Evolutionary conservation across 108 stramenopile species (phyloP).

Genomic region (Pseudonitzschia delicatissima): DNA sequence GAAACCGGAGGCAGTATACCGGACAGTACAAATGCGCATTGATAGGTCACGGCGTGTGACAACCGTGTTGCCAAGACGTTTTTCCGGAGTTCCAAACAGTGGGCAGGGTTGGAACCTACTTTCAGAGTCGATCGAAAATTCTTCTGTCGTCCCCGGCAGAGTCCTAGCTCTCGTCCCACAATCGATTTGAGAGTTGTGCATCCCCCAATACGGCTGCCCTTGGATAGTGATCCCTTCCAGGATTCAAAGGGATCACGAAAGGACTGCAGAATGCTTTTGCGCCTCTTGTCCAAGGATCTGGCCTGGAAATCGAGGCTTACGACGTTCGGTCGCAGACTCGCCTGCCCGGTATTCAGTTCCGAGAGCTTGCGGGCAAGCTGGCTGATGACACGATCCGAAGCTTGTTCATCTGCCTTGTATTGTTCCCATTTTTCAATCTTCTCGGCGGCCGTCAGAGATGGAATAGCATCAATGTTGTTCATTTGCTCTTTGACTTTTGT

Average conservation of each 20-base stretch:
- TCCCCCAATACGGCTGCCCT: conserved; percentile 8
- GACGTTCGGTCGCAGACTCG: conserved; percentile 1
- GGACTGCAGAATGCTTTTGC: not conserved
- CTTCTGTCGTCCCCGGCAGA: conserved; percentile 14
- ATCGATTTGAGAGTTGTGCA: conserved; percentile 22
- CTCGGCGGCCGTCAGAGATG: conserved; percentile 10
- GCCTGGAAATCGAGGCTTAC: conserved; percentile 1
- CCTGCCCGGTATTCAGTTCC: not conserved
- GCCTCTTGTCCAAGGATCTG: conserved; percentile 2
- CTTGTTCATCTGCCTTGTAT: conserved; percentile 11
- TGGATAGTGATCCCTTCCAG: conserved; percentile 17
- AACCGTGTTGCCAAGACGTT: conserved; percentile 50
- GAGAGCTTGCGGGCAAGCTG: conserved; percentile 19
- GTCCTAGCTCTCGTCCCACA: conserved; percentile 32
- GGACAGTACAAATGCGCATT: no score
- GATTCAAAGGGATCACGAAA: conserved; percentile 24
- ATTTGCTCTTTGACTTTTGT: not conserved
- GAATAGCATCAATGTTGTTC: not conserved
- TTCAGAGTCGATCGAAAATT: not conserved
- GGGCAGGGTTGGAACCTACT: not conserved
- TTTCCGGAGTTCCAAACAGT: conserved; percentile 30
- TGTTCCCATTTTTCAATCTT: conserved; percentile 11
- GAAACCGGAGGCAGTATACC: conserved; percentile 86
- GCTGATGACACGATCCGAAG: conserved; percentile 24
- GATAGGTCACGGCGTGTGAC: conserved; percentile 73